Percentiles rank a stretch among this genome's conserved stretches.
Conservation (phyloP, 2,329 filamentous ascomycete species). For the Clarireedia hainanense region DNA sequence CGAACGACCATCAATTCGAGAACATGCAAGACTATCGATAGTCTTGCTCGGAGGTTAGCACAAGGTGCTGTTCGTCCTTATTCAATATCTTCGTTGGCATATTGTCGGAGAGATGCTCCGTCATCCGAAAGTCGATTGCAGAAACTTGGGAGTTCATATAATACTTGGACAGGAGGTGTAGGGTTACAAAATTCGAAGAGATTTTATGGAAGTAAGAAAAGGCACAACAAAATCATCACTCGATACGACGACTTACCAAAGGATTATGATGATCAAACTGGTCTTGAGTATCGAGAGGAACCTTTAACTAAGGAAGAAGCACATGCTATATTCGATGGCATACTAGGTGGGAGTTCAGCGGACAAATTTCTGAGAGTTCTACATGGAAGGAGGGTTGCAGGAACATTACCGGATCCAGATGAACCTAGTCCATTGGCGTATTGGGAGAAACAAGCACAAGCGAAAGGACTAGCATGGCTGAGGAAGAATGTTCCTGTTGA, state of each 20-base stretch:
- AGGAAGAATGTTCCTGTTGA: conserved; percentile 48
- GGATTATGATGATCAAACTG: conserved; percentile 46
- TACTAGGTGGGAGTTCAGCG: conserved; percentile 36
- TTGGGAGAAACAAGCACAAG: conserved; percentile 31
- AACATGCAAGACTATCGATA: conserved; percentile 15
- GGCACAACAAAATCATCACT: not conserved
- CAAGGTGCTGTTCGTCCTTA: conserved; percentile 14
- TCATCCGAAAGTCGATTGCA: not conserved
- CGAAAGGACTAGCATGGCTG: conserved; percentile 46
- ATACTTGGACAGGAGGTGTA: not conserved
- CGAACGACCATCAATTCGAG: conserved; percentile 19
- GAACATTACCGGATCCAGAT: conserved; percentile 52
- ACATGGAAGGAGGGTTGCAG: conserved; percentile 56
- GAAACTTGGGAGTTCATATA: not conserved
- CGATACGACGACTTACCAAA: conserved; percentile 50
- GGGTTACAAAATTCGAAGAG: conserved; percentile 6
- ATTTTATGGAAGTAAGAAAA: conserved; percentile 1
- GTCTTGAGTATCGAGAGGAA: conserved; percentile 43
- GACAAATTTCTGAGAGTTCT: conserved; percentile 50
- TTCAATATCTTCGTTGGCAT: conserved; percentile 7
- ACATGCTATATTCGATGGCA: conserved; percentile 41
- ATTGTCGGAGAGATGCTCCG: not conserved
- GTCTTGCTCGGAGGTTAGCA: conserved; percentile 19
- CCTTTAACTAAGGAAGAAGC: conserved; percentile 44
- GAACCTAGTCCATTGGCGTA: conserved; percentile 25